Evolutionary conservation across 2,329 filamentous ascomycete genomes (phyloP), one percentile per base, ranked within the genome.

Genomic region (Fusarium cicatricum): DNA sequence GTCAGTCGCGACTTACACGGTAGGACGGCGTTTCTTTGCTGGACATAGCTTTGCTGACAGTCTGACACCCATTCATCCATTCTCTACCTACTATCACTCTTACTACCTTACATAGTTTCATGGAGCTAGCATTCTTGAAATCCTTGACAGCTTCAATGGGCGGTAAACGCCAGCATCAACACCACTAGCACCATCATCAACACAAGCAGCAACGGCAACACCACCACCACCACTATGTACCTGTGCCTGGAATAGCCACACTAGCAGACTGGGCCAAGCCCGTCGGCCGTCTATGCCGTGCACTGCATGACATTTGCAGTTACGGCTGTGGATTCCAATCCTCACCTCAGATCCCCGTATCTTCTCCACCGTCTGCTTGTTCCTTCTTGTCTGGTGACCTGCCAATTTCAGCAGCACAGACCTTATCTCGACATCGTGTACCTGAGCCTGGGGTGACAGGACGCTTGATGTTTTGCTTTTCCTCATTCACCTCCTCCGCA

Each of bases 381-480:
- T 62, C 47, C 15, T 50, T 52, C 50, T 45, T 55, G 60, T 64
- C 57, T 59, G 58, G 43, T 62, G 61, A 55, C 61, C 52, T 34
- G 29, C 40, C 39, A 48, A 36, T 38, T 60, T 55, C 38, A 50
- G 43, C 48, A 62, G 60, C 60, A 63, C 43, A 49, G 55, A 64
- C 55, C 41, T 38, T 41, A 37, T 36, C 32, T 38, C 44, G 34
- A 58, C 44, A 52, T 58, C 51, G 12, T 42, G 60, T 52, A 17
- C 44, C 34, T 47, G 44, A 47, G 44, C 26, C 15, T 19, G 52
- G 47, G 46, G 57, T 48, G 46, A 61, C n/a, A n/a, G n/a, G n/a
- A n/a, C 42, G 52, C 52, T 58, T 32, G 39, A 39, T 47, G 42
- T 28, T 48, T 47, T 49, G 11, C 29, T 62, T 49, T 49, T 40